These are phyloP conservation scores for Pseudogymnoascus sp. DNA, from an alignment of 2,329 filamentous ascomycete genomes.

Conservation along the genomic window DNA sequence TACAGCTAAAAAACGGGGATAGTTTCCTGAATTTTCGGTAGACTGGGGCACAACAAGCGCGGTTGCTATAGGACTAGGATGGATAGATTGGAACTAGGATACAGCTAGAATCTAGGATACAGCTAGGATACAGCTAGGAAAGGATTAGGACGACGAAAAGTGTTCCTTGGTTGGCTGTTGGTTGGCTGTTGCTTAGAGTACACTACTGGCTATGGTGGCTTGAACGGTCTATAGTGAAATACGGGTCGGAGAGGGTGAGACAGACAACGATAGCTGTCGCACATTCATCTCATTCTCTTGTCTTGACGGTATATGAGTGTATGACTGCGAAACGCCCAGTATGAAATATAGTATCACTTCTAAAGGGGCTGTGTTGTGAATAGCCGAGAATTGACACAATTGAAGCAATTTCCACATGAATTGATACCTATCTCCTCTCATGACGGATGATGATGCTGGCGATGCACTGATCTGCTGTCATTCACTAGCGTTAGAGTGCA, in stretches of 20 bases:
- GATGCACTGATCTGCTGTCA: constrained; percentile 4
- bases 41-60: background rate
- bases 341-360: background rate
- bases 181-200: background rate
- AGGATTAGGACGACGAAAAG: background rate
- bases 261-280: background rate
- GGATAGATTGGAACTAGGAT: background rate
- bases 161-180: background rate
- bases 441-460: background rate
- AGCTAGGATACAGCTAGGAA: background rate
- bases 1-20: background rate
- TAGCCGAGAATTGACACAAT: background rate
- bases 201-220: background rate
- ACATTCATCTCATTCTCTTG: background rate
- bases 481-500: background rate
- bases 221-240: background rate
- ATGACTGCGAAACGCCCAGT: background rate
- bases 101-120: background rate
- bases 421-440: background rate
- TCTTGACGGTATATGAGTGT: background rate
- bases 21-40: background rate
- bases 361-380: background rate
- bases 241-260: constrained; percentile 3
- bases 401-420: background rate
- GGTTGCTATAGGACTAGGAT: background rate